Conservation (phyloP, 768 basidiomycete genomes). For the Trametes cingulata region DNA sequence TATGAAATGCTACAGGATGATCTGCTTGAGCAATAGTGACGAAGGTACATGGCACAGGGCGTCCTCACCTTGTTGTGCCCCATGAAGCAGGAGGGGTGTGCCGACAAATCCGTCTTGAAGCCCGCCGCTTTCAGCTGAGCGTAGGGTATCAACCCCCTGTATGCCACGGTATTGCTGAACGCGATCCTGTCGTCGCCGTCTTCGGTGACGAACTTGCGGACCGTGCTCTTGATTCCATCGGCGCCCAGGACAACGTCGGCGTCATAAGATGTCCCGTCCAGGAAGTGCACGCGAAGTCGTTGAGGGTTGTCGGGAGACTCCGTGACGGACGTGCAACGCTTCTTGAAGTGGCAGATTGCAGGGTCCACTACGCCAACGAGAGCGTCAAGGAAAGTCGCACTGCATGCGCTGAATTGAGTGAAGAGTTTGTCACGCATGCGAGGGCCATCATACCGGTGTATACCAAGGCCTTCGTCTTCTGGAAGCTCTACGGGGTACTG, state of each 20-base stretch:
- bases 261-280: slow-evolving; percentile 48
- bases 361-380: slow-evolving; percentile 46
- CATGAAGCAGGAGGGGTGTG: slow-evolving; percentile 42
- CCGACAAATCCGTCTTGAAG: slow-evolving; percentile 40
- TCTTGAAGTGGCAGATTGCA: slow-evolving; percentile 47
- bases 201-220: slow-evolving; percentile 40
- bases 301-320: slow-evolving; percentile 22
- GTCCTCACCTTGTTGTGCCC: slow-evolving; percentile 37
- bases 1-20: slow-evolving; percentile 47
- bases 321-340: slow-evolving; percentile 39
- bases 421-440: neutral
- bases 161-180: slow-evolving; percentile 50
- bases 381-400: slow-evolving; percentile 53
- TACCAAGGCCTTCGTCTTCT: slow-evolving; percentile 42
- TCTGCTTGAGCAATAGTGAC: neutral
- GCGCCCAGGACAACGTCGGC: slow-evolving; percentile 50
- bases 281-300: slow-evolving; percentile 40
- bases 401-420: slow-evolving; percentile 19
- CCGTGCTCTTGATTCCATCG: slow-evolving; percentile 38
- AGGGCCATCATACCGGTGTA: slow-evolving; percentile 42
- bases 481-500: slow-evolving; percentile 35
- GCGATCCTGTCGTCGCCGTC: slow-evolving; percentile 27
- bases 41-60: neutral
- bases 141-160: slow-evolving; percentile 48
- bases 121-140: slow-evolving; percentile 42